These are phyloP conservation scores for Aspergillus fructus DNA, from an alignment of 2,329 filamentous ascomycete genomes.

Conservation along the genomic window DNA sequence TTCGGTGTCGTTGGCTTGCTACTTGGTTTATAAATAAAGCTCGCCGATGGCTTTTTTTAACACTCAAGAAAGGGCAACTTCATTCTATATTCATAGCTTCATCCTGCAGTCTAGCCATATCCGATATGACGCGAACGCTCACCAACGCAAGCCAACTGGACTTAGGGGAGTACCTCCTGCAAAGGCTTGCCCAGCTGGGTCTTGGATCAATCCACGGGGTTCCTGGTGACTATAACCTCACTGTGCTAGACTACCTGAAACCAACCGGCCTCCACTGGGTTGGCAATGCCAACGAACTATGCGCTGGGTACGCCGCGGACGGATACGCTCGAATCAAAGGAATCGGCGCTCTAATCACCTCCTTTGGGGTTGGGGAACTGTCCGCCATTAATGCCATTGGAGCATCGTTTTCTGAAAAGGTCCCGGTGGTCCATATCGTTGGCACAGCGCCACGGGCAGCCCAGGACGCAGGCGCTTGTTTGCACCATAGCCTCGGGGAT, in stretches of 20 bases:
- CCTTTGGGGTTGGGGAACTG: conserved; percentile 14
- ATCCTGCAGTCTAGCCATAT: no score
- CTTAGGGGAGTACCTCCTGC: not conserved
- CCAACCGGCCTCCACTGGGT: conserved; percentile 7
- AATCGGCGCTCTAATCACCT: conserved; percentile 8
- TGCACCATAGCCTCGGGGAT: conserved; percentile 11
- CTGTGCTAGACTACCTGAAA: conserved; percentile 8
- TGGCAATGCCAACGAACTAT: conserved; percentile 13
- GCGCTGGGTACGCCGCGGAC: conserved; percentile 15
- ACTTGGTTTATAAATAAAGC: no score
- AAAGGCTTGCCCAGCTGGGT: not conserved
- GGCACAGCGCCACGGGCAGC: not conserved
- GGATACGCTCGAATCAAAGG: conserved; percentile 12
- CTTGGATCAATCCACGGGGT: not conserved
- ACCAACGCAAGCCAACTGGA: no score
- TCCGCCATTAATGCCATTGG: conserved; percentile 15
- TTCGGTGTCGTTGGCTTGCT: no score
- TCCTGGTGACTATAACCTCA: conserved; percentile 12
- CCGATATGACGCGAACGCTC: no score
- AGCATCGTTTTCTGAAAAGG: conserved; percentile 10
- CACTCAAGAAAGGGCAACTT: no score
- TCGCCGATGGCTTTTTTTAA: no score
- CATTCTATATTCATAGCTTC: no score
- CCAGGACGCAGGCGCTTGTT: not conserved
- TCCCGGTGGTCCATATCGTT: conserved; percentile 4